Conservation (phyloP, 2,329 filamentous ascomycete species). For the Keithomyces neogunnii region DNA sequence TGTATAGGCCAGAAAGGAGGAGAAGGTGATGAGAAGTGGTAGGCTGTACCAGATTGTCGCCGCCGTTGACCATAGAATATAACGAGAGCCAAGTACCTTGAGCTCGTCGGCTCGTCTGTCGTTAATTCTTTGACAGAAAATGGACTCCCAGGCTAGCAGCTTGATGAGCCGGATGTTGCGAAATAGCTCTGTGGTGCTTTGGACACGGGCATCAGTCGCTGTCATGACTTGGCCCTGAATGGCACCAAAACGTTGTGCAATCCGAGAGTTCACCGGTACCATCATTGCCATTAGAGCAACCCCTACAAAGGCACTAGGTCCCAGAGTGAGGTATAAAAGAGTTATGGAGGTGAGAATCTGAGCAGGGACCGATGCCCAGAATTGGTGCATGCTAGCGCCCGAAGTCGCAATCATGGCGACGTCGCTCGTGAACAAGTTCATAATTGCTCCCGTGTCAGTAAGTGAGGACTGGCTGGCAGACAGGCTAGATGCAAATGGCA, state of each 20-base stretch:
- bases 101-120: conserved; percentile 80
- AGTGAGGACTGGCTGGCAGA: conserved; percentile 32
- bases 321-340: too few species aligned
- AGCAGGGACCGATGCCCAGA: too few species aligned
- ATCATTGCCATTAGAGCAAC: too few species aligned
- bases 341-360: too few species aligned
- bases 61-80: conserved; percentile 83
- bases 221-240: conserved; percentile 88
- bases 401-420: too few species aligned
- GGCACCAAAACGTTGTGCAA: conserved; percentile 75
- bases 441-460: too few species aligned
- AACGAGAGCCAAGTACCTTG: conserved; percentile 68
- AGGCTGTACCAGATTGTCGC: conserved; percentile 96
- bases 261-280: conserved; percentile 79
- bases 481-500: conserved; percentile 79
- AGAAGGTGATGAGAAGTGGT: conserved; percentile 89
- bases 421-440: too few species aligned
- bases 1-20: conserved; percentile 92
- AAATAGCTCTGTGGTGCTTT: conserved; percentile 91
- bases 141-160: conserved; percentile 96
- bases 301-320: too few species aligned
- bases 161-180: conserved; percentile 99
- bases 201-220: conserved; percentile 90
- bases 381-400: too few species aligned
- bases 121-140: conserved; percentile 77